Conservation (phyloP, 2,329 filamentous ascomycete species). For the Aspergillus quadrilineatus region DNA sequence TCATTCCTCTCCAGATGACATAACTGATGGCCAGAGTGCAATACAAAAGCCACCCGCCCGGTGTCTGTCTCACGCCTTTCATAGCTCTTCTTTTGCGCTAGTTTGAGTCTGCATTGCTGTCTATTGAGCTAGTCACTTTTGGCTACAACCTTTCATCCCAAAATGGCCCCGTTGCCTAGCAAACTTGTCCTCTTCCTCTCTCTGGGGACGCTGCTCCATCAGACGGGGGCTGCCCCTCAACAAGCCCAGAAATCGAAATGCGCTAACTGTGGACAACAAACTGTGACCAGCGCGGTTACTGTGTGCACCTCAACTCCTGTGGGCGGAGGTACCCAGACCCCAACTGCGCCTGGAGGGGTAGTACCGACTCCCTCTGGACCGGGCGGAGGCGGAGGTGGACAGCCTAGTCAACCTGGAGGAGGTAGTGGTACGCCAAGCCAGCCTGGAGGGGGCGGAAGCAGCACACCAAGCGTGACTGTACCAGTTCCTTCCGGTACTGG, state of each 20-base stretch:
- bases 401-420: neutral
- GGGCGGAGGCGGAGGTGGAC: neutral
- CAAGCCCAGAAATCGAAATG: neutral
- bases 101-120: neutral
- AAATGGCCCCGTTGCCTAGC: constrained; percentile 6
- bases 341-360: neutral
- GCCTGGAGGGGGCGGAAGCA: neutral
- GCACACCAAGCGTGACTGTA: neutral
- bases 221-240: constrained; percentile 5
- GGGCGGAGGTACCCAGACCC: neutral
- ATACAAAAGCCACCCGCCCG: constrained; percentile 3
- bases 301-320: neutral
- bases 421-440: neutral
- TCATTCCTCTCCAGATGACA: constrained; percentile 5
- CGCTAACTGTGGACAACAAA: constrained; percentile 3
- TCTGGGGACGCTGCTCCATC: constrained; percentile 1
- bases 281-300: constrained; percentile 9
- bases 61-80: neutral
- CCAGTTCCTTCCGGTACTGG: neutral
- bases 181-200: constrained; percentile 8
- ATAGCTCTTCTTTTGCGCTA: neutral
- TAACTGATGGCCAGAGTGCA: neutral
- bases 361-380: neutral
- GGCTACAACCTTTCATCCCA: neutral
- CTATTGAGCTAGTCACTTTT: neutral